phyloP scores from a whole-genome alignment of 1,284 basidiomycete genomes.

The Retiboletus flavoniger region DNA sequence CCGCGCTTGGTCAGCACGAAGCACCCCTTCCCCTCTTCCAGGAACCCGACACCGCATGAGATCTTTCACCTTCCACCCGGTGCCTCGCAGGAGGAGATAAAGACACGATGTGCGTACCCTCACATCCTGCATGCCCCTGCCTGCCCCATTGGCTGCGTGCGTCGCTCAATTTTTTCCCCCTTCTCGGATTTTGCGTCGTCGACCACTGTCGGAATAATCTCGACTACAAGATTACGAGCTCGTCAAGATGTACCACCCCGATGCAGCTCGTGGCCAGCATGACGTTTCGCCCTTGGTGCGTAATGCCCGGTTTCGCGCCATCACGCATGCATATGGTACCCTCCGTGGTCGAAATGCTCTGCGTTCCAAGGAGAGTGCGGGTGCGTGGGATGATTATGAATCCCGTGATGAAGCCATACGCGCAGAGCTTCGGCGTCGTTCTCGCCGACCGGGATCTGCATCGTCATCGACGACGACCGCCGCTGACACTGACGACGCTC shows the following conservation, averaged over 20 bases:
- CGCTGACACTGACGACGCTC: neutral
- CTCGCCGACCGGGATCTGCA: constrained; percentile 12
- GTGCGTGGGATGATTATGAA: constrained; percentile 6
- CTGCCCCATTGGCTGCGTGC: neutral
- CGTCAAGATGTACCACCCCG: constrained; percentile 53
- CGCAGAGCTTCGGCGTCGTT: constrained; percentile 43
- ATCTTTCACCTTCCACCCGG: constrained; percentile 51
- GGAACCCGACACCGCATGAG: constrained; percentile 48
- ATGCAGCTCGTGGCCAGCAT: constrained; percentile 37
- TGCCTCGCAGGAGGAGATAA: constrained; percentile 47
- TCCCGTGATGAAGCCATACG: constrained; percentile 33
- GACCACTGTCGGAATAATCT: neutral
- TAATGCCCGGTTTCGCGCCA: constrained; percentile 48
- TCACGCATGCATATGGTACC: constrained; percentile 48
- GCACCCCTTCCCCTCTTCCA: constrained; percentile 33
- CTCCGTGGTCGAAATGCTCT: constrained; percentile 25
- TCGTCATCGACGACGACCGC: constrained; percentile 2
- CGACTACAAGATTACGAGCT: constrained; percentile 48
- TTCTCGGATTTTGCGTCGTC: neutral
- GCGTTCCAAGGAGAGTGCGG: neutral
- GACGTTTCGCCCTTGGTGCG: constrained; percentile 36
- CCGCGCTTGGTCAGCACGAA: constrained; percentile 3
- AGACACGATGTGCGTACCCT: constrained; percentile 46
- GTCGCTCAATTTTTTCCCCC: neutral
- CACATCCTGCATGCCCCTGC: neutral